Percentiles rank a stretch among this genome's conserved stretches.
Evolutionary conservation across 2,329 filamentous ascomycete genomes (phyloP).

Genomic region (Venturiaceae sp.): DNA sequence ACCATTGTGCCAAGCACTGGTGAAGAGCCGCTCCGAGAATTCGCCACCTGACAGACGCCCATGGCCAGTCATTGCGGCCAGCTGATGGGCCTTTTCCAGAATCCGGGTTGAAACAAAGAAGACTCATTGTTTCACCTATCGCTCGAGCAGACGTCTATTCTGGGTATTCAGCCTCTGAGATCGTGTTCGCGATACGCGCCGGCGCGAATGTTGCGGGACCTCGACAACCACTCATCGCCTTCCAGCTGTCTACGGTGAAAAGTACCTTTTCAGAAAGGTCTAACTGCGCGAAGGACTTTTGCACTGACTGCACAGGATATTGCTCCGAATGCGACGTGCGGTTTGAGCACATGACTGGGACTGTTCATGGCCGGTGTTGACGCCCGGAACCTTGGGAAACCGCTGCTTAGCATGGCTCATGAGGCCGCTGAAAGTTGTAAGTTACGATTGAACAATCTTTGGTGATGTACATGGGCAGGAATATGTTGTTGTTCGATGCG

Average conservation of each 20-base stretch:
- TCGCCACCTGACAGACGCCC: background rate
- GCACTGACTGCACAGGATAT: background rate
- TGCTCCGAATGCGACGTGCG: background rate
- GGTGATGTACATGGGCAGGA: too few relatives aligned
- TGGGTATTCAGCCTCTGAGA: conserved; percentile 24
- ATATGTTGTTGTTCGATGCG: too few relatives aligned
- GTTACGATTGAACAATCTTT: too few relatives aligned
- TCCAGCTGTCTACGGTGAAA: conserved; percentile 9
- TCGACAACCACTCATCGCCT: conserved; percentile 28
- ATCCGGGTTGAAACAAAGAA: background rate
- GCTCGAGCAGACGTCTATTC: conserved; percentile 17
- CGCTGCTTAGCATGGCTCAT: too few relatives aligned
- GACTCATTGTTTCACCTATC: background rate
- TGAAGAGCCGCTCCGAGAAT: background rate
- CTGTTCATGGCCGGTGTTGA: background rate
- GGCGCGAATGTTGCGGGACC: conserved; percentile 16
- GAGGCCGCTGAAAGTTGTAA: too few relatives aligned
- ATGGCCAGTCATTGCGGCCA: background rate
- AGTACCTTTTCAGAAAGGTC: background rate
- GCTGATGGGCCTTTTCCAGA: background rate
- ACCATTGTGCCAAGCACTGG: background rate
- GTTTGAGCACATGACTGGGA: background rate
- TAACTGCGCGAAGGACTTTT: too few relatives aligned
- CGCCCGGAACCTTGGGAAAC: too few relatives aligned
- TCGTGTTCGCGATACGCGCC: conserved; percentile 28